phyloP scores from a whole-genome alignment of 2,329 filamentous ascomycete species.

The Claviceps lovelessii region DNA sequence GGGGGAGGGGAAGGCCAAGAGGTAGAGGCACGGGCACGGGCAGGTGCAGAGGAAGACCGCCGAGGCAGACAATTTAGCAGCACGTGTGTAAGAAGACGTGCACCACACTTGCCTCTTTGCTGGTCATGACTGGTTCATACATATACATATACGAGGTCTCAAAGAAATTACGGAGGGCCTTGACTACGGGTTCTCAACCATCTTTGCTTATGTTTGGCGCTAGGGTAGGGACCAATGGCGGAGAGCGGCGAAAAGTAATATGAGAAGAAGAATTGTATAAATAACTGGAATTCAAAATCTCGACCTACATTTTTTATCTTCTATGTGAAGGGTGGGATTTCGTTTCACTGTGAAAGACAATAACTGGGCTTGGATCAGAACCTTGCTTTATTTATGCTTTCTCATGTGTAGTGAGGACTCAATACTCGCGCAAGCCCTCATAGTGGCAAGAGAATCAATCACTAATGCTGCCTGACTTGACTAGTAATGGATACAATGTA shows the following conservation, averaged over 20 bases:
- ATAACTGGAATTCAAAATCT: too few species aligned
- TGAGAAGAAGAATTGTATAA: background rate
- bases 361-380: too few species aligned
- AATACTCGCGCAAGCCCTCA: too few species aligned
- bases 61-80: background rate
- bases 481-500: too few species aligned
- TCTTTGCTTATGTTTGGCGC: background rate
- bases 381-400: too few species aligned
- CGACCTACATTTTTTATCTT: too few species aligned
- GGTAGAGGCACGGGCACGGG: slow-evolving; percentile 3
- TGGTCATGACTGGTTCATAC: background rate
- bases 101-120: background rate
- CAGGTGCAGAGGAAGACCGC: slow-evolving; percentile 2
- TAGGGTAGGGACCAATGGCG: background rate
- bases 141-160: background rate
- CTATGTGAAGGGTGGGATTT: too few species aligned
- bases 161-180: background rate
- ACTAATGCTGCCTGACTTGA: too few species aligned
- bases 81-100: background rate
- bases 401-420: too few species aligned
- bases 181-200: background rate
- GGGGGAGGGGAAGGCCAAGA: slow-evolving; percentile 9
- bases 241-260: background rate
- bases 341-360: too few species aligned
- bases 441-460: too few species aligned